Evolutionary conservation across 2,329 filamentous ascomycete species (phyloP).

Genomic region (Chaetomiaceae sp.): DNA sequence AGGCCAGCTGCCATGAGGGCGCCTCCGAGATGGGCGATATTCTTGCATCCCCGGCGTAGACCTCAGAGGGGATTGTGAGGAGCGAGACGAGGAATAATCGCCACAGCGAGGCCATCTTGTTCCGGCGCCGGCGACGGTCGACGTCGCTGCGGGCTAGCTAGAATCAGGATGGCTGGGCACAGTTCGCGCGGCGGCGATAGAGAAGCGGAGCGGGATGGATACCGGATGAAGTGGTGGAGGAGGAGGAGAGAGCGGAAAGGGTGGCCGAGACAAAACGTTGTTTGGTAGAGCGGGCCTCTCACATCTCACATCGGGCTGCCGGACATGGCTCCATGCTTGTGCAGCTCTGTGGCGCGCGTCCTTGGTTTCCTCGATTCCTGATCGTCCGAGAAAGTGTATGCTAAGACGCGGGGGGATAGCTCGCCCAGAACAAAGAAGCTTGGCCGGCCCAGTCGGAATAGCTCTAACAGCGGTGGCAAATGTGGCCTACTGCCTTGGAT

Average conservation of each 20-base stretch:
- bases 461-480: neutral
- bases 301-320: constrained; percentile 28
- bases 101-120: constrained; percentile 34
- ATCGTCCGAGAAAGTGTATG: constrained; percentile 30
- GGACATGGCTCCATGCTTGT: constrained; percentile 24
- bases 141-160: constrained; percentile 33
- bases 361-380: constrained; percentile 28
- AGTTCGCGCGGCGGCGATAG: constrained; percentile 9
- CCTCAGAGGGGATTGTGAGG: constrained; percentile 31
- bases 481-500: too few species aligned
- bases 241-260: constrained; percentile 9
- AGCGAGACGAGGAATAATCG: constrained; percentile 33
- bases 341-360: constrained; percentile 16
- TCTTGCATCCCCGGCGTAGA: constrained; percentile 15
- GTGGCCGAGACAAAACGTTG: constrained; percentile 21
- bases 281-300: constrained; percentile 26
- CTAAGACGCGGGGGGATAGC: constrained; percentile 18
- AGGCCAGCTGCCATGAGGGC: constrained; percentile 38
- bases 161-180: constrained; percentile 9
- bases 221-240: neutral
- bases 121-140: constrained; percentile 34
- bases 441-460: neutral
- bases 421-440: neutral
- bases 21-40: constrained; percentile 32
- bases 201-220: constrained; percentile 14